Percentiles rank a stretch among this genome's conserved stretches.
Conservation (phyloP, 192 early-diverging fungal genomes). For the Ambispora gerdemannii region DNA sequence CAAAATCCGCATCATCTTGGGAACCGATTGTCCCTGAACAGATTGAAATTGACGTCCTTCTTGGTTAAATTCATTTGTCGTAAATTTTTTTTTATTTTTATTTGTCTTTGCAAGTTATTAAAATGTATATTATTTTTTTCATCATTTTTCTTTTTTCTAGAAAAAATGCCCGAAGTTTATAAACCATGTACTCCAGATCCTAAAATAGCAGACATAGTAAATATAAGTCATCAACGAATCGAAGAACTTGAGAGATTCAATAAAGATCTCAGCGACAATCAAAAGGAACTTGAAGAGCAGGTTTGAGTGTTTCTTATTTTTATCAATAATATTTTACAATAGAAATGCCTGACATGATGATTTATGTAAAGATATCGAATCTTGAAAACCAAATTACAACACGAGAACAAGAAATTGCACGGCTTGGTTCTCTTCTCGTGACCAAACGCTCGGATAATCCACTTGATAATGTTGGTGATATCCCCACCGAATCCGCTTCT, state of each 20-base stretch:
- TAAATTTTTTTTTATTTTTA: too few relatives aligned
- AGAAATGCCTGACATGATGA: too few relatives aligned
- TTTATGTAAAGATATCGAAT: slow-evolving; percentile 8
- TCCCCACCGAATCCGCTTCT: too few relatives aligned
- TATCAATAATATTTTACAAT: too few relatives aligned
- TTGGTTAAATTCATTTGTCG: neutral
- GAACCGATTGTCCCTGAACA: neutral
- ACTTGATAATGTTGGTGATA: too few relatives aligned
- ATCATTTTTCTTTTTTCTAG: too few relatives aligned
- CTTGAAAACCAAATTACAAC: slow-evolving; percentile 21
- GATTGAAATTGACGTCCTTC: neutral
- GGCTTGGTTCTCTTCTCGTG: neutral
- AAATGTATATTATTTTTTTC: too few relatives aligned
- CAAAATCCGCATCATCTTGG: too few relatives aligned
- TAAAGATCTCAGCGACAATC: neutral
- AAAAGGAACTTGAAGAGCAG: slow-evolving; percentile 7
- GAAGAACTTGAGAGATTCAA: slow-evolving; percentile 1
- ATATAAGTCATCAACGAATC: neutral
- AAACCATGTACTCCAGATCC: neutral
- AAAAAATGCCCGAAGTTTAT: neutral
- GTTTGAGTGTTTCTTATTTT: too few relatives aligned
- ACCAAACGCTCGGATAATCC: neutral
- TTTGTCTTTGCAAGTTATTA: too few relatives aligned
- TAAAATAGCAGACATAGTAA: neutral
- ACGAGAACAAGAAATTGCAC: slow-evolving; percentile 26